Percentiles rank a stretch among this genome's conserved stretches.
These are phyloP conservation scores for Cytospora piceae DNA, from an alignment of 2,329 filamentous ascomycete species.

Conservation along the genomic window DNA sequence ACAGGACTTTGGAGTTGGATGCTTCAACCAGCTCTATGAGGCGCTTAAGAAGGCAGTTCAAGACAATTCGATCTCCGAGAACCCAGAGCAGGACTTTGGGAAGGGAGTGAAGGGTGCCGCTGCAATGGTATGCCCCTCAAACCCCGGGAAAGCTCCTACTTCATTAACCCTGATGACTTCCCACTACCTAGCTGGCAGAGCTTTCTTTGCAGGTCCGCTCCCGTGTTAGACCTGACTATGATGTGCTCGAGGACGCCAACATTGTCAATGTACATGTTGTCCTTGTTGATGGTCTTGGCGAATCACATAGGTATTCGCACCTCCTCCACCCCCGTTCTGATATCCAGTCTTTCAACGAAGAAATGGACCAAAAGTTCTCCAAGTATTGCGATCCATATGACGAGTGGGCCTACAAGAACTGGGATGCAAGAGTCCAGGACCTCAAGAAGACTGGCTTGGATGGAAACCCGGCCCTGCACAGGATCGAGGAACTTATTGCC, in stretches of 20 bases:
- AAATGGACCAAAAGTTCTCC: conserved; percentile 1
- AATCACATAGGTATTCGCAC: not conserved
- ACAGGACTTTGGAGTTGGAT: not conserved
- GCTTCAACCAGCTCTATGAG: not conserved
- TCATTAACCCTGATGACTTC: not conserved
- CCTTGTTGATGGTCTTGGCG: conserved; percentile 4
- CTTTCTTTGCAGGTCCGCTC: not conserved
- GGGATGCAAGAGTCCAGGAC: not conserved
- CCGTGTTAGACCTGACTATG: not conserved
- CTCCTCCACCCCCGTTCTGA: not conserved
- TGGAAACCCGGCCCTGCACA: not conserved
- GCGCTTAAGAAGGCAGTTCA: not conserved
- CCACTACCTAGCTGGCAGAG: not conserved
- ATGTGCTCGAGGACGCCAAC: not conserved
- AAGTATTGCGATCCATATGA: not conserved
- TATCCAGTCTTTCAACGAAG: conserved; percentile 2
- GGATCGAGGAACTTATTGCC: conserved; percentile 1
- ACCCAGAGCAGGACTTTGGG: not conserved
- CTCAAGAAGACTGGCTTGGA: conserved; percentile 5
- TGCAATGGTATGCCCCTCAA: not conserved
- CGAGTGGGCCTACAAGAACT: not conserved
- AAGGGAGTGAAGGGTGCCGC: not conserved
- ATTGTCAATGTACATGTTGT: not conserved
- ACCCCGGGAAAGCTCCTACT: not conserved
- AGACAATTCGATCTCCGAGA: not conserved